Evolutionary conservation across 805 yeast genomes (phyloP).

Genomic region (Sugiyamaella valdiviana): DNA sequence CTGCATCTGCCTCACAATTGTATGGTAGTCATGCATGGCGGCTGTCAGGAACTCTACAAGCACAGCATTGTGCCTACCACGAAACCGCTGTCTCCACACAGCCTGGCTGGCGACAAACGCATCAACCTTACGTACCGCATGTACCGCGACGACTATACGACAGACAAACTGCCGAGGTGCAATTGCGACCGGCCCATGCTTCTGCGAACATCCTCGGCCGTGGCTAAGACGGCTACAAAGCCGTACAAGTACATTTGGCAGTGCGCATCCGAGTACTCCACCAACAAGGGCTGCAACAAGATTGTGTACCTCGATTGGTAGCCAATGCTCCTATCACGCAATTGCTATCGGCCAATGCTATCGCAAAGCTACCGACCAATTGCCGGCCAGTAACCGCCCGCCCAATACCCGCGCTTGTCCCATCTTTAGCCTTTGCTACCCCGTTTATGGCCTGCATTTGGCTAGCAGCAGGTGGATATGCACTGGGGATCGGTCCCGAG

Average conservation of each 20-base stretch:
- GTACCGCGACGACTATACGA: constrained; percentile 38
- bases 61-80: constrained; percentile 53
- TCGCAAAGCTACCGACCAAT: too few species aligned
- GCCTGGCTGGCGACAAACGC: constrained; percentile 45
- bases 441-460: too few species aligned
- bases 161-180: constrained; percentile 40
- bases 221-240: constrained; percentile 19
- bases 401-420: too few species aligned
- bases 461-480: too few species aligned
- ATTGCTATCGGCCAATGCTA: too few species aligned
- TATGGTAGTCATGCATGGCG: constrained; percentile 66
- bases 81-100: constrained; percentile 39
- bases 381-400: too few species aligned
- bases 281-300: constrained; percentile 23
- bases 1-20: constrained; percentile 68
- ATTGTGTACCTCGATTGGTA: constrained; percentile 13
- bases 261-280: constrained; percentile 40
- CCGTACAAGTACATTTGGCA: constrained; percentile 63
- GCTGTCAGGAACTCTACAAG: constrained; percentile 69
- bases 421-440: too few species aligned
- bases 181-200: constrained; percentile 41
- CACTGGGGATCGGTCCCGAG: neutral
- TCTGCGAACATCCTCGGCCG: constrained; percentile 50
- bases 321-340: too few species aligned
- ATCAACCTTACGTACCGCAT: constrained; percentile 62